Evolutionary conservation across 805 yeast species (phyloP).

Genomic region (Metschnikowia henanensis): DNA sequence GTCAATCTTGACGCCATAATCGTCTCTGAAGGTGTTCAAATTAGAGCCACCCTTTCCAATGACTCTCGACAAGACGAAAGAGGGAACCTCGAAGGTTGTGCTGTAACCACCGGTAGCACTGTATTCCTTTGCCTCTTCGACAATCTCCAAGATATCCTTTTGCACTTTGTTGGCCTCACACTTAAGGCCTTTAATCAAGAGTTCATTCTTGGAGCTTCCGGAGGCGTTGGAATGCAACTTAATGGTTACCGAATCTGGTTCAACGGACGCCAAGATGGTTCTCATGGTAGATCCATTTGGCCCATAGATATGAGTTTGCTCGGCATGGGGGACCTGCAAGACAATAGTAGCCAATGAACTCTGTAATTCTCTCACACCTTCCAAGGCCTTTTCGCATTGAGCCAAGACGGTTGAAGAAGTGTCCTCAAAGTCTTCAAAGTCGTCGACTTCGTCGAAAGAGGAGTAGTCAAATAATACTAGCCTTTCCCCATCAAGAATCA

Average conservation of each 20-base stretch:
- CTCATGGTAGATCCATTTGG: constrained; percentile 60
- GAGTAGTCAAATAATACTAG: constrained; percentile 58
- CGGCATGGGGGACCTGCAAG: constrained; percentile 50
- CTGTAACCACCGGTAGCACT: constrained; percentile 41
- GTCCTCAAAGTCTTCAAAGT: constrained; percentile 70
- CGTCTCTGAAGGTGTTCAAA: constrained; percentile 65
- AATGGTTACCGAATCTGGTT: constrained; percentile 42
- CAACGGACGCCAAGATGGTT: constrained; percentile 37
- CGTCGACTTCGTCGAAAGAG: constrained; percentile 36
- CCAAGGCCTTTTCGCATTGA: constrained; percentile 54
- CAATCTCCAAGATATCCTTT: constrained; percentile 50
- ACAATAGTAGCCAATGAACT: constrained; percentile 49
- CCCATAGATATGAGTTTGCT: constrained; percentile 62
- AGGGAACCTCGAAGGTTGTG: constrained; percentile 60
- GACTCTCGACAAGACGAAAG: constrained; percentile 67
- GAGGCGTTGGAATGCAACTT: constrained; percentile 44
- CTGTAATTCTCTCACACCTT: constrained; percentile 58
- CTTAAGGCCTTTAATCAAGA: constrained; percentile 70
- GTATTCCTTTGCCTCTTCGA: constrained; percentile 55
- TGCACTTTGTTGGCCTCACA: constrained; percentile 56
- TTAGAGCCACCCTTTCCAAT: constrained; percentile 89
- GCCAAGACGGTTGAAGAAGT: constrained; percentile 51
- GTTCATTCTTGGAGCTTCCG: constrained; percentile 46
- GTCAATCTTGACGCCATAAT: constrained; percentile 75
- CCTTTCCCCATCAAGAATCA: constrained; percentile 50